A percentile compares a stretch with the other conserved stretches of the same genome.
Evolutionary conservation across 2,329 filamentous ascomycete species (phyloP).

Genomic region (Cytospora mali): DNA sequence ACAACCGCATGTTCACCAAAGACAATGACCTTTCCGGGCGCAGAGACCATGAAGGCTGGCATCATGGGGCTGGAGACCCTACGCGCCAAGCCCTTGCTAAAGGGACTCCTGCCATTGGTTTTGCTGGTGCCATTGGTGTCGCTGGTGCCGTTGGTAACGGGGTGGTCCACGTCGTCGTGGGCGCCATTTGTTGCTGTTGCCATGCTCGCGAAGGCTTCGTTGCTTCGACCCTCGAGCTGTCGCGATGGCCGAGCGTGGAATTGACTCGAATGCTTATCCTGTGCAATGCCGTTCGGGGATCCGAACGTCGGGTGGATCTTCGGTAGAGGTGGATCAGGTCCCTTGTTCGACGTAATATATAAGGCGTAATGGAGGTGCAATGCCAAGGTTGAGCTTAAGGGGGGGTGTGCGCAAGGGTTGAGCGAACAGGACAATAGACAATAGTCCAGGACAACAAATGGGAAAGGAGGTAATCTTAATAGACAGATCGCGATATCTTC

Average conservation of each 20-base stretch:
- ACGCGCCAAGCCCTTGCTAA: slow-evolving; percentile 48
- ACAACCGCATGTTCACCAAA: slow-evolving; percentile 99
- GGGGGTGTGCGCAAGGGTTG: not conserved
- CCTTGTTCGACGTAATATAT: not conserved
- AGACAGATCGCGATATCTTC: not conserved
- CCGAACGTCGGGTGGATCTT: not conserved
- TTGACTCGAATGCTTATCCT: not conserved
- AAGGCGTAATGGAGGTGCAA: not conserved
- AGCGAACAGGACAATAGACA: not conserved
- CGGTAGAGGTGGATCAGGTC: not conserved
- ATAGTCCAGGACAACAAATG: not conserved
- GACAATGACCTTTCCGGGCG: slow-evolving; percentile 96
- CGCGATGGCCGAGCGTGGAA: not conserved
- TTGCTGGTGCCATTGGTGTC: slow-evolving; percentile 36
- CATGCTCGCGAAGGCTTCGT: not conserved
- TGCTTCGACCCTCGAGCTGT: not conserved
- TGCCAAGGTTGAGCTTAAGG: not conserved
- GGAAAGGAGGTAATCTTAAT: not conserved
- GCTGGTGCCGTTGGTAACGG: slow-evolving; percentile 37
- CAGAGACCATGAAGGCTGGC: slow-evolving; percentile 96
- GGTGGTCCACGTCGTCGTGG: no score
- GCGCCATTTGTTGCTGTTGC: slow-evolving; percentile 34
- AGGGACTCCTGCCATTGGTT: slow-evolving; percentile 32
- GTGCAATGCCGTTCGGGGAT: not conserved
- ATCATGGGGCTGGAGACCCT: slow-evolving; percentile 69